A percentile compares a stretch with the other conserved stretches of the same genome.
Conservation (phyloP, 2,329 filamentous ascomycete species). For the Pseudogymnoascus pannorum region DNA sequence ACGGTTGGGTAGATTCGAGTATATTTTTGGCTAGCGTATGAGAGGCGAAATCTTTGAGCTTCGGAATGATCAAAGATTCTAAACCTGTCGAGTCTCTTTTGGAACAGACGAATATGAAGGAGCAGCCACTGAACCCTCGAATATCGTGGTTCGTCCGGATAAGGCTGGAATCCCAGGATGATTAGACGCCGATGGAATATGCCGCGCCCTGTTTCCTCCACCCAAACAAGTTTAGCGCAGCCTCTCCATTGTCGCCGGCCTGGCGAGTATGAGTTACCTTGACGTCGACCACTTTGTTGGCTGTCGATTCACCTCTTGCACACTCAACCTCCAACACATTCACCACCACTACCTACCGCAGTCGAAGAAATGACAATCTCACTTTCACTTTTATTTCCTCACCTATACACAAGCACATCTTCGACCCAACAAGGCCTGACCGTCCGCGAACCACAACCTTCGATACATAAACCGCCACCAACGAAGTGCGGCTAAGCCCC, state of each 20-base stretch:
- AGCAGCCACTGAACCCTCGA: not conserved
- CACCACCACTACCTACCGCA: slow-evolving; percentile 4
- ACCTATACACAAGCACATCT: slow-evolving; percentile 11
- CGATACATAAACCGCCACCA: slow-evolving; percentile 9
- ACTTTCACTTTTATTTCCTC: slow-evolving; percentile 3
- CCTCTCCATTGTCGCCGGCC: not conserved
- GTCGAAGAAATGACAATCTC: slow-evolving; percentile 9
- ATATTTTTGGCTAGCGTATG: not conserved
- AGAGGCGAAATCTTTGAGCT: not conserved
- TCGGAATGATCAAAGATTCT: not conserved
- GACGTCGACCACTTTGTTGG: slow-evolving; percentile 7
- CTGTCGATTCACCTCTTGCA: not conserved
- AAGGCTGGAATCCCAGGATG: slow-evolving; percentile 7
- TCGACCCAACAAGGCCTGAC: slow-evolving; percentile 1
- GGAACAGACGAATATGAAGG: not conserved
- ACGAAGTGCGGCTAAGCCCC: slow-evolving; percentile 1
- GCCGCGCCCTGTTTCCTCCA: not conserved
- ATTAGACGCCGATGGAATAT: slow-evolving; percentile 7
- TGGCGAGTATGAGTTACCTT: slow-evolving; percentile 8
- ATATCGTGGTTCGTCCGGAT: slow-evolving; percentile 2
- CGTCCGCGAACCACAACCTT: not conserved
- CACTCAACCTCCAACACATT: slow-evolving; percentile 5
- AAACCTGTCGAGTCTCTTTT: not conserved
- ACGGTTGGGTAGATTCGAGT: not conserved
- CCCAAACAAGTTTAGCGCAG: slow-evolving; percentile 3